Conservation (phyloP, 192 early-diverging fungal genomes). For the Dissophora globulifera region DNA sequence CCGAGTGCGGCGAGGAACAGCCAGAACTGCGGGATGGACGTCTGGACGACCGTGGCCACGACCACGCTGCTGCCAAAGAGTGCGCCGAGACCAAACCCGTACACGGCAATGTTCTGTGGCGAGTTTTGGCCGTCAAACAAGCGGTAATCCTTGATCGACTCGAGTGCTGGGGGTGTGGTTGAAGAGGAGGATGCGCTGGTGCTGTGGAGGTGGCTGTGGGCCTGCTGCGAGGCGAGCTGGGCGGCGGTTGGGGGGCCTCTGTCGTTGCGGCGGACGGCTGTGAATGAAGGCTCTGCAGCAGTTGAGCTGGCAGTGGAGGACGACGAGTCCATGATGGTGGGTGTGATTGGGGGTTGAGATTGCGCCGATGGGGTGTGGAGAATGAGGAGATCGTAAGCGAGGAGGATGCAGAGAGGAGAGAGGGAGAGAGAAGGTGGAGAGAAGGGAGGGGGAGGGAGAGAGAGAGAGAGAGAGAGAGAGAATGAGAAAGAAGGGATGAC, state of each 20-base stretch:
- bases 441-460: too few species aligned
- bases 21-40: conserved; percentile 66
- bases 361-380: too few species aligned
- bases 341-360: too few species aligned
- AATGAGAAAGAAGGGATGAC: neutral
- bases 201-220: neutral
- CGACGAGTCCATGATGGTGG: neutral
- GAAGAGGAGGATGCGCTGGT: neutral
- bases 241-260: conserved; percentile 4
- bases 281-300: neutral
- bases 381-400: too few species aligned
- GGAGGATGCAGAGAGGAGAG: too few species aligned
- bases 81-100: conserved; percentile 76
- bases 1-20: conserved; percentile 73
- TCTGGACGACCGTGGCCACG: conserved; percentile 40
- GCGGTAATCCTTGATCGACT: conserved; percentile 57
- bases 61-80: conserved; percentile 66
- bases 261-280: neutral
- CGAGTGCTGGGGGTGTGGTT: too few species aligned
- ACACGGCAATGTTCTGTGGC: conserved; percentile 84
- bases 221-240: neutral
- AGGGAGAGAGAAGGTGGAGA: too few species aligned
- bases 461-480: neutral
- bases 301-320: neutral
- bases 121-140: conserved; percentile 74